Evolutionary conservation across 2,329 filamentous ascomycete species (phyloP).

Genomic region (Aspergillus arachidicola): DNA sequence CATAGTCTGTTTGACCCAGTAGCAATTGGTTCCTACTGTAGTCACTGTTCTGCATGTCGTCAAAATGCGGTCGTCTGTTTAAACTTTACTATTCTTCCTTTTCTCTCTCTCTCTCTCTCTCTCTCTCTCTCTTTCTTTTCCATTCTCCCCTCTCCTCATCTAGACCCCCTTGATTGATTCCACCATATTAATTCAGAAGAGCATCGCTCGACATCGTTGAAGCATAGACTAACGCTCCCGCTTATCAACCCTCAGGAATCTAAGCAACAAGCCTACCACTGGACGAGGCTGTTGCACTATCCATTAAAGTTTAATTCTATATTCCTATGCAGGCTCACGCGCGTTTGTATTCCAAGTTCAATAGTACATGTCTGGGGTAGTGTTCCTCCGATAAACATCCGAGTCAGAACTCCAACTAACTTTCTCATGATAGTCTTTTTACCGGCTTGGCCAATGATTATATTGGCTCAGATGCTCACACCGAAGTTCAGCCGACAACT

Average conservation of each 20-base stretch:
- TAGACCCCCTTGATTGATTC: not conserved
- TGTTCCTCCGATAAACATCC: not conserved
- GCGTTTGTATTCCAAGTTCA: not conserved
- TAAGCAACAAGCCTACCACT: too few relatives aligned
- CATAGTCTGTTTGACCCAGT: not conserved
- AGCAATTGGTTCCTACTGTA: too few relatives aligned
- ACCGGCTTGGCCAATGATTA: not conserved
- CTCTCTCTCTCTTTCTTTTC: not conserved
- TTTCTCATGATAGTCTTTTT: not conserved
- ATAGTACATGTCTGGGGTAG: too few relatives aligned
- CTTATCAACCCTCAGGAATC: too few relatives aligned
- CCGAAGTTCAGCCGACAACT: not conserved
- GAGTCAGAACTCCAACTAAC: not conserved
- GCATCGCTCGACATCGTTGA: too few relatives aligned
- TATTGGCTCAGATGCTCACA: not conserved
- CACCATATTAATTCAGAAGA: not conserved
- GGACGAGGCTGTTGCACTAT: not conserved
- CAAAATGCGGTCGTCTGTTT: not conserved
- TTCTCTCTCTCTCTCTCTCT: not conserved
- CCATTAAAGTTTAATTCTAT: not conserved
- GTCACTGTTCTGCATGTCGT: not conserved
- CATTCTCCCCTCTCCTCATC: not conserved
- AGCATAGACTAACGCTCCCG: too few relatives aligned
- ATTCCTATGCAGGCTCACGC: not conserved
- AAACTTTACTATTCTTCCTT: not conserved